Evolutionary conservation across 2,329 filamentous ascomycete species (phyloP), one percentile per base, ranked within the genome.

Genomic region (Neospermospora avenae): DNA sequence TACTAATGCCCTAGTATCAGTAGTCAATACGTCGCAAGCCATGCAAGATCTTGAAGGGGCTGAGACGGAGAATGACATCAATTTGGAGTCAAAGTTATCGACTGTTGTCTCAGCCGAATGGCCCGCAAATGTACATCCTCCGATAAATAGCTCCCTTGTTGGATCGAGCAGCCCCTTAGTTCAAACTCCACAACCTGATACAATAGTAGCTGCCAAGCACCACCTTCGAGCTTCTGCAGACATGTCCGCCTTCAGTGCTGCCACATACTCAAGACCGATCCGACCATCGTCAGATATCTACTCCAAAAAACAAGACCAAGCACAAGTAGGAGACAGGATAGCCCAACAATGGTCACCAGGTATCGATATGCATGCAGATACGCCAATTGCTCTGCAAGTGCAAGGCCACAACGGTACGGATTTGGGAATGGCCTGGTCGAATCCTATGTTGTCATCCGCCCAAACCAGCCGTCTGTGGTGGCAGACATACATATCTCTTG

Each of bases 321-420:
- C 80, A 69, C 87, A 90, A 62, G 84, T 80, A 67, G 86, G 83
- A 68, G 95, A 98, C 74, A 93, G 93, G 76, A 90, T 93, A 66
- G 92, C 93, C 54, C 93, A 97, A 78, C 93, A 99, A 77, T 99
- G 95, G 95, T 93, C 99, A 70, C 92, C 93, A 58, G 95, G 99
- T 71, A 98, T 99, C 68, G 95, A 99, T 74, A n/a, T n/a, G n/a
- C n/a, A n/a, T n/a, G n/a, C n/a, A n/a, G n/a, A n/a, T n/a, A n/a
- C 55, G 4, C 42, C 35, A 20, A 35, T 25, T 25, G 39, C 51
- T 24, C 14, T 42, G 34, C 4, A 31, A 7, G 25, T 28, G 16
- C 24, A 51, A 18, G 13, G 11, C 6, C n/a, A 57, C 22, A 24
- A 58, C 14, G 14, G 7, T 18, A 28, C 49, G n/a, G 41, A 42